Evolutionary conservation across 495 filamentous ascomycete species (phyloP).

Genomic region (Articulospora tetracladia): DNA sequence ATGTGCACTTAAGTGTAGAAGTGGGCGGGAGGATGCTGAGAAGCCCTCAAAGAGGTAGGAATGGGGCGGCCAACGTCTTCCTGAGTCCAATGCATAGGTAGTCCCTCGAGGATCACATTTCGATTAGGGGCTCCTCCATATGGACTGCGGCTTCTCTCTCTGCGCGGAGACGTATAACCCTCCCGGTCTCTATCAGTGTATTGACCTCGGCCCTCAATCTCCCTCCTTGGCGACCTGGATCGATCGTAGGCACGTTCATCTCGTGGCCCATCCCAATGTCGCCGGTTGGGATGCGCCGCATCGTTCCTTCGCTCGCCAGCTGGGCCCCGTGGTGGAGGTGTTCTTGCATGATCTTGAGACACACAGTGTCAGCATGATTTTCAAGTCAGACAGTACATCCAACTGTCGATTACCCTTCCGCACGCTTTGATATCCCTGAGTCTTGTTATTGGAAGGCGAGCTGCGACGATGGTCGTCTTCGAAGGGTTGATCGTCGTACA

Average conservation of each 20-base stretch:
- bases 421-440: constrained; percentile 18
- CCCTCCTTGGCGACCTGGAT: constrained; percentile 27
- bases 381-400: constrained; percentile 17
- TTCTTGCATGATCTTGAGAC: constrained; percentile 36
- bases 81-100: constrained; percentile 54
- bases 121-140: constrained; percentile 37
- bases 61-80: constrained; percentile 56
- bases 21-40: constrained; percentile 12
- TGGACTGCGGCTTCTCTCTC: constrained; percentile 40
- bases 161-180: constrained; percentile 46
- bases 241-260: constrained; percentile 26
- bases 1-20: constrained; percentile 26
- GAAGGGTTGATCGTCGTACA: constrained; percentile 27
- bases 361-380: constrained; percentile 25
- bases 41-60: constrained; percentile 25
- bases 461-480: constrained; percentile 10
- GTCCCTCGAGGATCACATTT: constrained; percentile 60
- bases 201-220: constrained; percentile 24
- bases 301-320: constrained; percentile 35
- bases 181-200: constrained; percentile 57
- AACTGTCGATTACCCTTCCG: constrained; percentile 30
- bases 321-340: constrained; percentile 36
- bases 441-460: neutral
- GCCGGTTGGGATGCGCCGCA: constrained; percentile 26
- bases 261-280: constrained; percentile 16